A percentile compares a stretch with the other conserved stretches of the same genome.
Evolutionary conservation across 106 monocot species (phyloP).

Genomic region (Iris macrosiphon): DNA sequence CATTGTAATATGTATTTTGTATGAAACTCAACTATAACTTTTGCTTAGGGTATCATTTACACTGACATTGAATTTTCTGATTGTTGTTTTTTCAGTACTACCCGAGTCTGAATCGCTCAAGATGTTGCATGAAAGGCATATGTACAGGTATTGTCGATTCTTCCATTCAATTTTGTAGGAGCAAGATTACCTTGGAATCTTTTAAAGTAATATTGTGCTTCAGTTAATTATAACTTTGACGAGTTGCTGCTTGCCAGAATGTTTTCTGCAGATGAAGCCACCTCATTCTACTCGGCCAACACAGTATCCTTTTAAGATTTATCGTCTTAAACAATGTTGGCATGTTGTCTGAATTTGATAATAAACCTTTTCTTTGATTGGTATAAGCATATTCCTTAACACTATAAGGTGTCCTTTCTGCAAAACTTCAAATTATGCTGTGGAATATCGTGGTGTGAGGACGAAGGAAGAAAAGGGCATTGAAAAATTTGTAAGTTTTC

Average conservation of each 20-base stretch:
- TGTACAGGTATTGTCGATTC: constrained; percentile 68
- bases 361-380: no score
- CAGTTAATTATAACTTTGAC: not conserved
- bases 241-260: constrained; percentile 42
- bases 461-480: constrained; percentile 79
- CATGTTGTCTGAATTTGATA: no score
- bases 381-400: constrained; percentile 26
- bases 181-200: not conserved
- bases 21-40: no score
- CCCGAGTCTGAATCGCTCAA: constrained; percentile 93
- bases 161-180: not conserved
- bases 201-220: not conserved
- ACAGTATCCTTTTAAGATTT: constrained; percentile 98
- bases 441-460: constrained; percentile 77
- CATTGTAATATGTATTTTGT: no score
- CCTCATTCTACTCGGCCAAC: constrained; percentile 61
- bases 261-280: constrained; percentile 94
- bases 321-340: not conserved
- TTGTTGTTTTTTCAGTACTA: constrained; percentile 48
- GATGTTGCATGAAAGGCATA: constrained; percentile 92
- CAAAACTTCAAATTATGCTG: constrained; percentile 80
- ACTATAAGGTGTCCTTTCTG: constrained; percentile 78
- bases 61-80: no score
- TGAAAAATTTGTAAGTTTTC: constrained; percentile 68
- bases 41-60: no score